Conservation (phyloP, 1,284 basidiomycete genomes). For the Moniliella sp. region DNA sequence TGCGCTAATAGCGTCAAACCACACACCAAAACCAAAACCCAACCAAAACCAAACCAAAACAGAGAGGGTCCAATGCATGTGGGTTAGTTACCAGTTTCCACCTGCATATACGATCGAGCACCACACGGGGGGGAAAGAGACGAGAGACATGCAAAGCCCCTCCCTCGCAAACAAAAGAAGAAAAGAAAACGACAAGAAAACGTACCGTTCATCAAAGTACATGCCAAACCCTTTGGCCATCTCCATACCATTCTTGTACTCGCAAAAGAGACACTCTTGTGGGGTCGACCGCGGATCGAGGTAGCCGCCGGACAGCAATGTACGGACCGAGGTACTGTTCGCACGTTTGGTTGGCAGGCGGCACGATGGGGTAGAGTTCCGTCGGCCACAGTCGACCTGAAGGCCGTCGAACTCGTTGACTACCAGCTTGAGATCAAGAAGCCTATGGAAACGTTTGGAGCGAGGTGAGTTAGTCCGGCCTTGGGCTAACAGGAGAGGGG, state of each 20-base stretch:
- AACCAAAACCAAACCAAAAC: slow-evolving; percentile 31
- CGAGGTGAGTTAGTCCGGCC: too few species aligned
- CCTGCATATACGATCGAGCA: too few species aligned
- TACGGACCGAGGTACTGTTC: slow-evolving; percentile 35
- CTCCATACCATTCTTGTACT: slow-evolving; percentile 43
- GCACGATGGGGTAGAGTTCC: slow-evolving; percentile 36
- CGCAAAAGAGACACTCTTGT: slow-evolving; percentile 37
- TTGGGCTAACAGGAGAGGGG: slow-evolving; percentile 6
- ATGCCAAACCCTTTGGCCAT: too few species aligned
- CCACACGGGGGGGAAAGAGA: too few species aligned
- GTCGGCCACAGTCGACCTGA: slow-evolving; percentile 32
- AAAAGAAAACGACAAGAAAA: too few species aligned
- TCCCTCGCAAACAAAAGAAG: too few species aligned
- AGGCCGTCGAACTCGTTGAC: slow-evolving; percentile 30
- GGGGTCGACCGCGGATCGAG: slow-evolving; percentile 7
- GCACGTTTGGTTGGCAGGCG: slow-evolving; percentile 35
- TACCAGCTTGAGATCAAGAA: slow-evolving; percentile 36
- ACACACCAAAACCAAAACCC: slow-evolving; percentile 7
- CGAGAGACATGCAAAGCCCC: too few species aligned
- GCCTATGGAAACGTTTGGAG: too few species aligned
- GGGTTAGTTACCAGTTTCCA: too few species aligned
- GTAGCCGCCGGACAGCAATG: slow-evolving; percentile 7
- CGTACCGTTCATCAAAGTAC: too few species aligned
- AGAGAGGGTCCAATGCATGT: too few species aligned
- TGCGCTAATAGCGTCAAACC: slow-evolving; percentile 8